Evolutionary conservation across 106 monocot species (phyloP), one percentile per base, ranked within the genome.

Genomic region (Phalaenopsis equestris): DNA sequence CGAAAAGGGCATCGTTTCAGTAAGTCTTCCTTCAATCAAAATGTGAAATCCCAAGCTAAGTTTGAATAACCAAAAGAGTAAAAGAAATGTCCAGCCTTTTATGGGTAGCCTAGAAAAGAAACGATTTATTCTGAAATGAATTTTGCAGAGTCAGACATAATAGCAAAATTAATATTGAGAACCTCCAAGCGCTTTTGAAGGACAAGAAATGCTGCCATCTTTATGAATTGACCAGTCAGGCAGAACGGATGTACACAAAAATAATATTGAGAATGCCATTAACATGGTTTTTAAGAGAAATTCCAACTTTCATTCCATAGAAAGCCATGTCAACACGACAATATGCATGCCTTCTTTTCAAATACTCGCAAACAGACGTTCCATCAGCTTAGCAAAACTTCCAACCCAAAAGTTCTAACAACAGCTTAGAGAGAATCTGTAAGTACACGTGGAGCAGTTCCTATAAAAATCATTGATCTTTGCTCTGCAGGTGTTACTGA

Each of bases 371-470:
- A 15, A 57, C 17, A 42, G 49, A 11, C 45, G 37, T 41, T 43
- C 68, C 68, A 79, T 42, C 73, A 17, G 10, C 79, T 18, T 78
- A 55, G 39, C 41, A 2, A 81, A 61, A 36, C 76, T 83, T 73
- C 77, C 75, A 24, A 64, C 73, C 12, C 81, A 76, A 73, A 89
- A 78, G 75, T 84, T 85, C 78, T 56, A 79, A 76, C 91, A 85
- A 78, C 89, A 91, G 73, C 80, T 79, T 57, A 85, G 64, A 68
- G 89, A 91, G 37, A 92, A 82, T 72, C 84, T 86, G 68, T 84
- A 90, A 78, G 78, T 74, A 79, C 92, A 92, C 56, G 80, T 84
- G 67, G 86, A 81, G 79, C 90, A 92, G 83, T 81, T 84, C 77
- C 87, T 80, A 73, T 79, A 82, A 65, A 90, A 84, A 78, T 84